Evolutionary conservation across 2,329 filamentous ascomycete genomes (phyloP), one percentile per base, ranked within the genome.

Genomic region (Leptographium wingfieldii): DNA sequence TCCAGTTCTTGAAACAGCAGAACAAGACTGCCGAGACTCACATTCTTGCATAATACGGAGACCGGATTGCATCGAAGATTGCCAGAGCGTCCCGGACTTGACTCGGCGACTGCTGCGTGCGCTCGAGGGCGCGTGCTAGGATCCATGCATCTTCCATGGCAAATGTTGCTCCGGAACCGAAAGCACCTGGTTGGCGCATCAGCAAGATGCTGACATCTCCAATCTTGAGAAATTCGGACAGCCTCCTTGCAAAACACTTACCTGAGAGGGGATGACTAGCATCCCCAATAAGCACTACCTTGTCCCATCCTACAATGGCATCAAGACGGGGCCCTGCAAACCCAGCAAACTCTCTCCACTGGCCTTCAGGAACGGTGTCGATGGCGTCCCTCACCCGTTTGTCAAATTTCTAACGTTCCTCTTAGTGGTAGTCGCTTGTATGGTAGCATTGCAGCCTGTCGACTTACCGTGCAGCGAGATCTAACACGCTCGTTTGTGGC

Each of bases 101-200:
- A 3, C 3, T 14, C n/a, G n/a, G 19, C 1, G 29, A 35, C n/a
- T 25, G 5, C 19, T 27, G 56, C 16, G 48, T 38, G 31, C 27
- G 22, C 48, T 58, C 46, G 25, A 58, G 56, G 25, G 56, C 46
- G 4, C 56, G 56, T 3, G 56, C 56, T 6, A 58, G 56, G 33
- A 58, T 35, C 48, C 56, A 58, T 16, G 25, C 56, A 22, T 58
- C 56, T 22, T 58, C 56, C 48, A 58, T 52, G 31, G 56, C 56
- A 52, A 53, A 58, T 3, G 56, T 51, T 14, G 56, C 56, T n/a
- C 56, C 56, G 19, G 56, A 58, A 5, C 48, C 56, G 43, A 58
- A 58, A 16, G 56, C 56, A 6, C 56, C 43, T 46, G 16, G 12
- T 5, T 3, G 9, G 14, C 38, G 38, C 11, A 16, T 40, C 38